These are phyloP conservation scores for Elaeis guineensis DNA, from an alignment of 176 grass and related monocot species.

Conservation along the genomic window DNA sequence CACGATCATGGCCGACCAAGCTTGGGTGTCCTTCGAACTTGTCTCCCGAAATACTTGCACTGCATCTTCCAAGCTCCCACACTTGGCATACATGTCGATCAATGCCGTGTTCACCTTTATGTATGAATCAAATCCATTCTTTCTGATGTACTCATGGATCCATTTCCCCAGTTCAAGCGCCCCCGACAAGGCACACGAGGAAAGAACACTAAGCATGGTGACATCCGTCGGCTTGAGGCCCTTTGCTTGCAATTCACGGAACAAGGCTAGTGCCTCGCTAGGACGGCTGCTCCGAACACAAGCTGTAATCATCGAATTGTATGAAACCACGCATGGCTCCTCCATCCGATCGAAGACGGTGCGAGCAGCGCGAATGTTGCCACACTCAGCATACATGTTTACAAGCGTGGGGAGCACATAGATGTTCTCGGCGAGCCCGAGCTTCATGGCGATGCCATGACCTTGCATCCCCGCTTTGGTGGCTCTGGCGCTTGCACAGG, in stretches of 20 bases:
- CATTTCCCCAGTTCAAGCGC: conserved; percentile 55
- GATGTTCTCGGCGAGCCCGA: conserved; percentile 38
- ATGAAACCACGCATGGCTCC: conserved; percentile 42
- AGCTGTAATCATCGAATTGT: conserved; percentile 63
- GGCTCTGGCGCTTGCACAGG: conserved; percentile 1
- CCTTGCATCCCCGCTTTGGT: conserved; percentile 39
- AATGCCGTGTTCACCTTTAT: conserved; percentile 57
- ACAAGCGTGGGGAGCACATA: conserved; percentile 56
- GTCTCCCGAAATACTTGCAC: conserved; percentile 41
- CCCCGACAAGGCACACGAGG: conserved; percentile 34
- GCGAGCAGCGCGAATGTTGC: conserved; percentile 27
- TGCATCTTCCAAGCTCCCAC: conserved; percentile 70
- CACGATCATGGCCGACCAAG: conserved; percentile 71
- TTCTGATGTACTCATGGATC: conserved; percentile 54
- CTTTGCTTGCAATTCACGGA: conserved; percentile 58
- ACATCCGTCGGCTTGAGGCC: conserved; percentile 40
- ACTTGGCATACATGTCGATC: conserved; percentile 77
- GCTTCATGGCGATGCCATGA: conserved; percentile 21
- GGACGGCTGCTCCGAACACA: conserved; percentile 45
- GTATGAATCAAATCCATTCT: conserved; percentile 35
- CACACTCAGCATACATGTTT: conserved; percentile 56
- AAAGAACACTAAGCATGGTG: conserved; percentile 46
- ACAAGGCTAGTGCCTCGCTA: conserved; percentile 51
- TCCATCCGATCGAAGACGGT: conserved; percentile 20
- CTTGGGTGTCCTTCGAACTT: conserved; percentile 50